Evolutionary conservation across 768 basidiomycete species (phyloP), one percentile per base, ranked within the genome.

Genomic region (Tylopilus plumbeoviolaceoides): DNA sequence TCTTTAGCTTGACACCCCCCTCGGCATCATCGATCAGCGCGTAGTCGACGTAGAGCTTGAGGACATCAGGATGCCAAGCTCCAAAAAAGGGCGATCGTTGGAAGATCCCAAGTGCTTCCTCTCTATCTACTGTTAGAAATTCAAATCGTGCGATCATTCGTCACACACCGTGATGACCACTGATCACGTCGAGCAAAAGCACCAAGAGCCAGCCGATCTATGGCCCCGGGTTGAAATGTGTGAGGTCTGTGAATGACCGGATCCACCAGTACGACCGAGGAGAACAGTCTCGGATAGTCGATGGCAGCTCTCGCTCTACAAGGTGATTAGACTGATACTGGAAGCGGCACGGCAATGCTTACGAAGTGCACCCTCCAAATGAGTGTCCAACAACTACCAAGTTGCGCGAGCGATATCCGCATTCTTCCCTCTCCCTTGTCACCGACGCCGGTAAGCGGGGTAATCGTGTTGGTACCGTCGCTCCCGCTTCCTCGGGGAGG

Each of bases 331-430:
- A 23, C 4, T 15, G 30, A 28, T 4, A 31, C 1, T 3, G 5
- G 15, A n/a, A 6, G 1, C 1, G 20, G 20, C 6, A 23, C 47
- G 51, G 28, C 4, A 30, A 7, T 50, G 75, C 89, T 62, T 63
- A 91, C 84, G 82, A 77, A 2, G 83, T 82, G 62, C 84, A 85
- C 2, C 89, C 93, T 18, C 94, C 90, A 48, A 90, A 84, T 0
- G 91, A 94, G 64, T 97, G 94, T 0, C 91, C 93, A 4, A 92
- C 71, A 5, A 75, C 82, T 20, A 92, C 73, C 3, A 93, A 61
- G n/a, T 68, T 79, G 31, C 86, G 78, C 5, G 70, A 56, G 2
- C 42, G 55, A 61, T 84, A 82, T 1, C 89, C 89, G 18, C 65
- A 58, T 2, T 55, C 53, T 35, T 66, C 63, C 36, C 89, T 79